phyloP scores from a whole-genome alignment of 257 asterid genomes.

The Solanum phureja region DNA sequence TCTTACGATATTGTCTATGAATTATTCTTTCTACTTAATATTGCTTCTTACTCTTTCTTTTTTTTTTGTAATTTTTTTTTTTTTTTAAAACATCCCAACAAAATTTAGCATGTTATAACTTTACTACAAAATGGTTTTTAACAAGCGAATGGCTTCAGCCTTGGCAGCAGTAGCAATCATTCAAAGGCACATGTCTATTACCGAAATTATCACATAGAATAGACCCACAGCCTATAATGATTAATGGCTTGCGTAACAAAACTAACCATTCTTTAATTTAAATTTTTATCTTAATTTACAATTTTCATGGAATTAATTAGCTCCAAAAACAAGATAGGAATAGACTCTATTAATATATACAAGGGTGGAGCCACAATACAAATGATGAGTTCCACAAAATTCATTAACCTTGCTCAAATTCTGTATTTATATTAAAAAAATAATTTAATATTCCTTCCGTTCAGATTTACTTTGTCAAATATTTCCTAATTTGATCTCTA shows the following conservation, averaged over 20 bases:
- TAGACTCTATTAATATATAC: too few relatives aligned
- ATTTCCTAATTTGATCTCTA: too few relatives aligned
- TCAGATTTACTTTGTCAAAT: too few relatives aligned
- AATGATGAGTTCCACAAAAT: too few relatives aligned
- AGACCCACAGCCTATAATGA: not conserved
- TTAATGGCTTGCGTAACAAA: not conserved
- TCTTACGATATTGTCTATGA: not conserved
- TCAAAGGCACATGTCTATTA: not conserved
- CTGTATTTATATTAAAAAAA: too few relatives aligned
- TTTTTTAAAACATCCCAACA: not conserved
- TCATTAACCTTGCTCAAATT: too few relatives aligned
- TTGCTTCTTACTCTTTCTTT: not conserved
- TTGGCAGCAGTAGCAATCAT: slow-evolving; percentile 19
- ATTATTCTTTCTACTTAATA: not conserved
- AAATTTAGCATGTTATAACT: not conserved
- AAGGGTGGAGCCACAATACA: too few relatives aligned
- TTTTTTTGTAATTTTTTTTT: too few relatives aligned
- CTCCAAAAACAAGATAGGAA: not conserved
- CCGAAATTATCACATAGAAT: not conserved
- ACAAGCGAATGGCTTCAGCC: slow-evolving; percentile 7
- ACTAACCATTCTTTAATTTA: not conserved
- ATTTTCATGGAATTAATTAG: not conserved
- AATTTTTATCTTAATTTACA: too few relatives aligned
- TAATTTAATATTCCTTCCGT: too few relatives aligned
- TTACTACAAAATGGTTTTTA: not conserved